A percentile compares a stretch with the other conserved stretches of the same genome.
phyloP scores from a whole-genome alignment of 2,329 filamentous ascomycete species.

The Rhynchosporium agropyri region DNA sequence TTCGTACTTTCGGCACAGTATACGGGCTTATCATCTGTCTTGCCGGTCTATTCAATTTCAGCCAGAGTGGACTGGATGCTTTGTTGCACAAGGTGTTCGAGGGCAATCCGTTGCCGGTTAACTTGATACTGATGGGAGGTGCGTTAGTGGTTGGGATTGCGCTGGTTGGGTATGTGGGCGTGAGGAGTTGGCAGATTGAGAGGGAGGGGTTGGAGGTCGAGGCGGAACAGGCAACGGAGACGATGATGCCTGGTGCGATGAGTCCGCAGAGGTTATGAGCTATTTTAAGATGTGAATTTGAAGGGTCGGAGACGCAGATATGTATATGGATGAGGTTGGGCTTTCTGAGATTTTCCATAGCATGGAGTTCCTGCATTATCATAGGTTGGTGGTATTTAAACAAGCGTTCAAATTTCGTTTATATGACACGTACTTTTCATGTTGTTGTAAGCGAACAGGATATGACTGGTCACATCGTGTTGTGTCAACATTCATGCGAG shows the following conservation, averaged over 20 bases:
- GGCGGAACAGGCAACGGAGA: slow-evolving; percentile 47
- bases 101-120: slow-evolving; percentile 76
- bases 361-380: slow-evolving; percentile 22
- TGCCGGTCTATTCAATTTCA: slow-evolving; percentile 81
- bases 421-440: too few relatives aligned
- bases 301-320: background rate
- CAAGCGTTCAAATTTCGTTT: background rate
- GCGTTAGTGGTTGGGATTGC: slow-evolving; percentile 65
- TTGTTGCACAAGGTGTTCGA: slow-evolving; percentile 73
- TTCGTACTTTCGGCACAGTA: slow-evolving; percentile 90
- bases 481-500: background rate
- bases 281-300: background rate
- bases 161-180: slow-evolving; percentile 67
- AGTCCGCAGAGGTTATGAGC: slow-evolving; percentile 34
- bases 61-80: slow-evolving; percentile 77
- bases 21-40: slow-evolving; percentile 89
- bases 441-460: background rate
- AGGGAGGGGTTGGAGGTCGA: slow-evolving; percentile 47
- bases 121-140: slow-evolving; percentile 64
- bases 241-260: slow-evolving; percentile 39
- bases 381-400: background rate
- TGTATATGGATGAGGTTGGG: background rate
- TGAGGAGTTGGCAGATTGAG: slow-evolving; percentile 43
- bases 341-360: slow-evolving; percentile 15
- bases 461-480: background rate